These are phyloP conservation scores for Amniculicola lignicola DNA, from an alignment of 495 filamentous ascomycete species.

Conservation along the genomic window DNA sequence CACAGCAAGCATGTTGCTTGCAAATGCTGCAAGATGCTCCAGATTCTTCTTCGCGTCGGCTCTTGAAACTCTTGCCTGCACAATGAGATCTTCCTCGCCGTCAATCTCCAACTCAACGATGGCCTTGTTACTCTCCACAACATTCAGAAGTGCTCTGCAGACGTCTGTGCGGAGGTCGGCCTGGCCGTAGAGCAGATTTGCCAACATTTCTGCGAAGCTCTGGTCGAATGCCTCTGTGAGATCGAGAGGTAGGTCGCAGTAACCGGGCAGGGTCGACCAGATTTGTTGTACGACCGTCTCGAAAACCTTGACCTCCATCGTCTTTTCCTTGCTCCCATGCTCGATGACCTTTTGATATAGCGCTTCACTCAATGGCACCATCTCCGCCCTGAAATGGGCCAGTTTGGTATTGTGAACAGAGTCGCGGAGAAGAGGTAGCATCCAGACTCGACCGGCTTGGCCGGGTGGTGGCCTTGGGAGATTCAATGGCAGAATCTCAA, in stretches of 20 bases:
- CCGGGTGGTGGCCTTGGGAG: slow-evolving; percentile 69
- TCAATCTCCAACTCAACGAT: slow-evolving; percentile 60
- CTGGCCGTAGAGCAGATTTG: slow-evolving; percentile 89
- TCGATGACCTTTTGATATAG: slow-evolving; percentile 88
- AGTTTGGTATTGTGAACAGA: slow-evolving; percentile 80
- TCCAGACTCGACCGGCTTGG: slow-evolving; percentile 85
- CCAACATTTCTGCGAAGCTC: slow-evolving; percentile 82
- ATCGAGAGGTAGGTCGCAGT: slow-evolving; percentile 87
- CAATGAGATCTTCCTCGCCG: slow-evolving; percentile 61
- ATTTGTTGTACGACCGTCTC: slow-evolving; percentile 94
- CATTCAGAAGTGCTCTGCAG: slow-evolving; percentile 75
- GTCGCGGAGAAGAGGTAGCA: slow-evolving; percentile 85
- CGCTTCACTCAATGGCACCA: slow-evolving; percentile 81
- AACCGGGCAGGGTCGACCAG: slow-evolving; percentile 92
- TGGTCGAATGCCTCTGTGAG: slow-evolving; percentile 70
- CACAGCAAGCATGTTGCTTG: slow-evolving; percentile 85
- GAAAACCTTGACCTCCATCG: slow-evolving; percentile 93
- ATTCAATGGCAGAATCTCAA: slow-evolving; percentile 80
- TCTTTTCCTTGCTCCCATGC: slow-evolving; percentile 73
- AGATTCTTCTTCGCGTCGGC: slow-evolving; percentile 71
- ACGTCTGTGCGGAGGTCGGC: slow-evolving; percentile 80
- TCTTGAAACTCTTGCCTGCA: slow-evolving; percentile 71
- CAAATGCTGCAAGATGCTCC: slow-evolving; percentile 68
- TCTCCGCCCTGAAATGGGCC: slow-evolving; percentile 75
- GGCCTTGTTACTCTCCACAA: slow-evolving; percentile 87